A percentile compares a stretch with the other conserved stretches of the same genome.
Conservation (phyloP, 1,284 basidiomycete species). For the Volvariella volvacea region DNA sequence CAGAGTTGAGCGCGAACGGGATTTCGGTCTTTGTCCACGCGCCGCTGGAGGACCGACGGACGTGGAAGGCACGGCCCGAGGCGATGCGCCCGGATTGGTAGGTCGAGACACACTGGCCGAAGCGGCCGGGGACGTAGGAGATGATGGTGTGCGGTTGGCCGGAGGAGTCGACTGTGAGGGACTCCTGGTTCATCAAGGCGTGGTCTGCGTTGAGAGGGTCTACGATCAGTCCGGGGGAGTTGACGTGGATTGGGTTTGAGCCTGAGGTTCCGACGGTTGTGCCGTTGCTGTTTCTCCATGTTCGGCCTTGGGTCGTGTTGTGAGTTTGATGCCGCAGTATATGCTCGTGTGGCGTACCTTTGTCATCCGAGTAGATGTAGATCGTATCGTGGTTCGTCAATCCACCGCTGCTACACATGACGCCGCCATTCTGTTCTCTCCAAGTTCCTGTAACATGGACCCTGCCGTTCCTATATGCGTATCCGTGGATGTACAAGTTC, state of each 20-base stretch:
- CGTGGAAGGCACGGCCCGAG: slow-evolving; percentile 31
- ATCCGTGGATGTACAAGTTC: slow-evolving; percentile 38
- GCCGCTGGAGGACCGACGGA: slow-evolving; percentile 28
- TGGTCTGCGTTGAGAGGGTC: slow-evolving; percentile 34
- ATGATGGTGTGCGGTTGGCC: slow-evolving; percentile 35
- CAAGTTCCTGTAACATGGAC: slow-evolving; percentile 36
- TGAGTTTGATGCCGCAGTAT: neutral
- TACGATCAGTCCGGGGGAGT: slow-evolving; percentile 33
- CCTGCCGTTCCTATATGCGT: slow-evolving; percentile 28
- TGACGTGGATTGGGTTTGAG: slow-evolving; percentile 31
- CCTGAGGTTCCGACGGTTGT: slow-evolving; percentile 29
- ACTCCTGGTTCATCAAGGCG: slow-evolving; percentile 40
- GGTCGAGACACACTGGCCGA: slow-evolving; percentile 33
- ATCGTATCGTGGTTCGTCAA: slow-evolving; percentile 38
- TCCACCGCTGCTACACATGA: slow-evolving; percentile 33
- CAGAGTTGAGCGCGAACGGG: slow-evolving; percentile 30
- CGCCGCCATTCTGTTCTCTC: slow-evolving; percentile 33
- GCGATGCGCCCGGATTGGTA: slow-evolving; percentile 27
- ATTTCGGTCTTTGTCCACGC: slow-evolving; percentile 36
- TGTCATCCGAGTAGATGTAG: slow-evolving; percentile 36
- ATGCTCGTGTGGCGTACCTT: slow-evolving; percentile 18
- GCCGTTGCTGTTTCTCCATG: slow-evolving; percentile 34
- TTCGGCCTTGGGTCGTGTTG: slow-evolving; percentile 22
- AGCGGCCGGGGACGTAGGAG: slow-evolving; percentile 37
- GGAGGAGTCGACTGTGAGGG: slow-evolving; percentile 32